These are phyloP conservation scores for Aotearoamyces nothofagi DNA, from an alignment of 2,329 filamentous ascomycete species.

Conservation along the genomic window DNA sequence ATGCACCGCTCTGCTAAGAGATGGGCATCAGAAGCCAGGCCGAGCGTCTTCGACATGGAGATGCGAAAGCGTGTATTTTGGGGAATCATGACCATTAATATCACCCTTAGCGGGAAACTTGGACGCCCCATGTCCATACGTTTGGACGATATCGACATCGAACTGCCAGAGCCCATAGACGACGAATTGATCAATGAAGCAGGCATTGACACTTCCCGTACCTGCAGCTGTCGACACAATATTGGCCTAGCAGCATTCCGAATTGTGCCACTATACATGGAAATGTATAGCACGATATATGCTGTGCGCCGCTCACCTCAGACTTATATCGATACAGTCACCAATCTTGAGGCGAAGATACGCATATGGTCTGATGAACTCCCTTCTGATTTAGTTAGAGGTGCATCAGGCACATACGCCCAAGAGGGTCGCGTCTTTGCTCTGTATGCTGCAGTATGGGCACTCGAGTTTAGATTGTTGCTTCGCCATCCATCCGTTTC, in stretches of 20 bases:
- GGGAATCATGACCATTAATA: constrained; percentile 48
- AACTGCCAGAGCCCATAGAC: constrained; percentile 55
- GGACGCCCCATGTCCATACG: constrained; percentile 64
- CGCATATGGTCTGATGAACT: constrained; percentile 47
- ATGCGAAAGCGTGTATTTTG: constrained; percentile 69
- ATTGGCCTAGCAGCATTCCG: constrained; percentile 52
- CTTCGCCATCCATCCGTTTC: constrained; percentile 47
- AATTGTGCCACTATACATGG: constrained; percentile 47
- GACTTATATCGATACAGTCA: constrained; percentile 48
- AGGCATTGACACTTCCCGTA: constrained; percentile 38
- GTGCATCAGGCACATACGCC: constrained; percentile 22
- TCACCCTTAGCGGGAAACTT: constrained; percentile 59
- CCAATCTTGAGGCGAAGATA: constrained; percentile 49
- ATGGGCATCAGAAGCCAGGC: constrained; percentile 28
- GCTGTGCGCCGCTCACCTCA: constrained; percentile 45
- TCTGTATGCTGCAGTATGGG: constrained; percentile 36
- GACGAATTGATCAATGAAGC: constrained; percentile 55
- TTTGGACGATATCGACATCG: constrained; percentile 63
- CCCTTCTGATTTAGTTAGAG: constrained; percentile 41
- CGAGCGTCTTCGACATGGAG: constrained; percentile 50
- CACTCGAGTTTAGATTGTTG: constrained; percentile 41
- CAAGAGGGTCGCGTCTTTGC: constrained; percentile 32
- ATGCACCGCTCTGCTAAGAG: constrained; percentile 57
- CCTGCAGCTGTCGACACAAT: constrained; percentile 48
- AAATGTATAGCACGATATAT: constrained; percentile 67